Evolutionary conservation across 495 filamentous ascomycete species (phyloP), one percentile per base, ranked within the genome.

Genomic region (Podospora sp.): DNA sequence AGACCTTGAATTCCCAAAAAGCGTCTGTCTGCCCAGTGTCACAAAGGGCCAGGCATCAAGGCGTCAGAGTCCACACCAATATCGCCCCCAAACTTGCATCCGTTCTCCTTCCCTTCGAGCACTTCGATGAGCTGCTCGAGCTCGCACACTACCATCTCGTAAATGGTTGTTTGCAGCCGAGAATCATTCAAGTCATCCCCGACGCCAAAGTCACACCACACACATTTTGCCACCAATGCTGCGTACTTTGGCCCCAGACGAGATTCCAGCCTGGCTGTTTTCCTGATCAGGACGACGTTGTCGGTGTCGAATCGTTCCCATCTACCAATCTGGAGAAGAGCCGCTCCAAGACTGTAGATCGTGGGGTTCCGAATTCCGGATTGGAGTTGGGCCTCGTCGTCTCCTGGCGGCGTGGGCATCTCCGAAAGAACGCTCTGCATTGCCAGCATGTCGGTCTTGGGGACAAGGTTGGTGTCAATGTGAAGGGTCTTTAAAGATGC

Each of bases 141-240:
- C 25, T 50, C 40, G 36, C 27, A 46, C 9, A 29, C 33, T 56
- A 51, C 60, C 60, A 66, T 65, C 53, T 65, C 62, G 29, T 51
- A 66, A 24, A 62, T 65, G 58, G 63, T 52, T 51, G 56, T 66
- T 25, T 60, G 57, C 57, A 33, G 29, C 29, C 8, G 29, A 18
- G 14, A 12, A 8, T 14, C 33, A n/a, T 60, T 33, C 20, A 68
- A 22, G 27, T 69, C 63, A n/a, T 36, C 46, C 8, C 68, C 68
- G 29, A 49, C 52, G 16, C 68, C 68, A 55, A 69, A 69, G 52
- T 69, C 68, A 53, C 68, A 69, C 27, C 66, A 62, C 27, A 69
- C 51, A 26, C 68, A 69, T 27, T 63, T 66, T 25, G 60, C 49
- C 24, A 35, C 66, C 18, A 69, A 40, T 3, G 40, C 12, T 24